These are phyloP conservation scores for Starmerella asiatica DNA, from an alignment of 805 yeast genomes.

Conservation along the genomic window DNA sequence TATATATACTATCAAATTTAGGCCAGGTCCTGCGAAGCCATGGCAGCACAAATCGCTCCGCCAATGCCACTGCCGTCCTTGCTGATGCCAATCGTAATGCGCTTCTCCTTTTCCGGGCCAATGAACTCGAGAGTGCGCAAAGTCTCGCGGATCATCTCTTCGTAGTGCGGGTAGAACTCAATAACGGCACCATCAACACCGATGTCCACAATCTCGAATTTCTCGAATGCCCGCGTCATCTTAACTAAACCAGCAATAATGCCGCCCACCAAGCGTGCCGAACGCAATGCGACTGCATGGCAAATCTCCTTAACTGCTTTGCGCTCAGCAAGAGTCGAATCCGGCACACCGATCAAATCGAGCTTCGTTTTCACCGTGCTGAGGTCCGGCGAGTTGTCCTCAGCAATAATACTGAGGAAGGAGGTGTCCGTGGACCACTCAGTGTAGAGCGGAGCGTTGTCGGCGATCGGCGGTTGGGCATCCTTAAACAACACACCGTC, in stretches of 20 bases:
- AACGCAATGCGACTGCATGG: conserved; percentile 68
- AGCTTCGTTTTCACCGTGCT: conserved; percentile 17
- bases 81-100: conserved; percentile 65
- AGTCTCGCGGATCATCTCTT: conserved; percentile 67
- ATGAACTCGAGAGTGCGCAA: conserved; percentile 34
- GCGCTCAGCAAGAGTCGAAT: conserved; percentile 61
- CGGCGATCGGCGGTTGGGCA: conserved; percentile 15
- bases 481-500: conserved; percentile 41
- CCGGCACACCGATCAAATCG: conserved; percentile 47
- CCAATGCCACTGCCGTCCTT: conserved; percentile 97
- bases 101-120: conserved; percentile 62
- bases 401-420: conserved; percentile 72
- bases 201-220: conserved; percentile 64
- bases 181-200: conserved; percentile 95
- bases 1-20: no score
- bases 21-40: conserved; percentile 3
- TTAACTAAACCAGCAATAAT: conserved; percentile 73
- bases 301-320: conserved; percentile 56
- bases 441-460: conserved; percentile 28
- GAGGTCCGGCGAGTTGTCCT: conserved; percentile 65
- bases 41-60: conserved; percentile 77
- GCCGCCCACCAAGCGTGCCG: conserved; percentile 81
- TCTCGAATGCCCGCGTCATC: conserved; percentile 53
- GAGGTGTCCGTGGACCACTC: conserved; percentile 74
- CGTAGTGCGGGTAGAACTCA: conserved; percentile 85